Evolutionary conservation across 768 basidiomycete genomes (phyloP).

Genomic region (Tylopilus sp.): DNA sequence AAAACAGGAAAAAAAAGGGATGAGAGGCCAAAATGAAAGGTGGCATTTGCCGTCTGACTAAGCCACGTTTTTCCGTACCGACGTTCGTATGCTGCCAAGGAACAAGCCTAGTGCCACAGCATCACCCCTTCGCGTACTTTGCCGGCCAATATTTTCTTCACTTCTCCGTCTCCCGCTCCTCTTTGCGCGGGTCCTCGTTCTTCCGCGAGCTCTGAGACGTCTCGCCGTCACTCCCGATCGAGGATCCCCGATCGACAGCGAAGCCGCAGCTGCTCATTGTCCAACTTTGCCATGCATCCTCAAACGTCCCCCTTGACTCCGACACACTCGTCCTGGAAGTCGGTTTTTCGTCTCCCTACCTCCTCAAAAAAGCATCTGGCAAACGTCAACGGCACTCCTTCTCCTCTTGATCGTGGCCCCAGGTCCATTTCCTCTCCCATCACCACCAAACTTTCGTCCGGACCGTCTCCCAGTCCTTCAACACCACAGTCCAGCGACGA

Average conservation of each 20-base stretch:
- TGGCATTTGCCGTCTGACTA: slow-evolving; percentile 33
- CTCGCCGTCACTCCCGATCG: slow-evolving; percentile 11
- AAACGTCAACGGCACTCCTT: slow-evolving; percentile 36
- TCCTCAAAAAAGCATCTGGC: slow-evolving; percentile 57
- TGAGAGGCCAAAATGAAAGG: neutral
- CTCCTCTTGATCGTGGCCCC: slow-evolving; percentile 46
- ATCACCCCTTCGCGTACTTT: slow-evolving; percentile 13
- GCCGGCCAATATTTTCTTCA: slow-evolving; percentile 20
- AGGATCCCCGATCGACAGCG: slow-evolving; percentile 25
- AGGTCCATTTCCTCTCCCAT: slow-evolving; percentile 28
- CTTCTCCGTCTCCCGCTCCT: slow-evolving; percentile 2
- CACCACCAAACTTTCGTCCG: slow-evolving; percentile 16
- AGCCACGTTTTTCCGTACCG: slow-evolving; percentile 14
- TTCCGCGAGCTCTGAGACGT: slow-evolving; percentile 7
- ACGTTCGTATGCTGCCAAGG: slow-evolving; percentile 11
- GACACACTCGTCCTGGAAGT: slow-evolving; percentile 54
- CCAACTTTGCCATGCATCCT: slow-evolving; percentile 22
- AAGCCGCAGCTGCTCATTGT: slow-evolving; percentile 5
- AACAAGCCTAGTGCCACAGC: slow-evolving; percentile 3
- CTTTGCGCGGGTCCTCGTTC: slow-evolving; percentile 3
- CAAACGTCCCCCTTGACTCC: slow-evolving; percentile 23
- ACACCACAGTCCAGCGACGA: slow-evolving; percentile 54
- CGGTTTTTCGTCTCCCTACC: slow-evolving; percentile 67
- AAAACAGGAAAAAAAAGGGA: neutral
- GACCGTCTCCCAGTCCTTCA: slow-evolving; percentile 42